These are phyloP conservation scores for Malus hybrid DNA, from an alignment of 331 rosid genomes.

Conservation along the genomic window DNA sequence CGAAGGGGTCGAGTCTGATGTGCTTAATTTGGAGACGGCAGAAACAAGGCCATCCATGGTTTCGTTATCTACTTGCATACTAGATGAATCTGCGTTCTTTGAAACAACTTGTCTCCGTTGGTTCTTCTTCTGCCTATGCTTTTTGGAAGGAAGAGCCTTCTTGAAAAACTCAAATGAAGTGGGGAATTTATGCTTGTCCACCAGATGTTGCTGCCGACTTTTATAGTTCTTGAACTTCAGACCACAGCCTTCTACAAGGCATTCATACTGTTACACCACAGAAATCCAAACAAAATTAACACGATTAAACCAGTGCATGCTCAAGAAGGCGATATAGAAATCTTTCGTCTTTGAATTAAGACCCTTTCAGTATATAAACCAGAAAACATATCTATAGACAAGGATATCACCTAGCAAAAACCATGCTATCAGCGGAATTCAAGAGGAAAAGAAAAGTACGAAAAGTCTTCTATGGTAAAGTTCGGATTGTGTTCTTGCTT, in stretches of 20 bases:
- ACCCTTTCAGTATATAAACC: neutral
- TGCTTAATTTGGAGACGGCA: slow-evolving; percentile 67
- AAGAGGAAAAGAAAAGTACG: too few relatives aligned
- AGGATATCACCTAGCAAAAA: neutral
- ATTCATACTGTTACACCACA: slow-evolving; percentile 63
- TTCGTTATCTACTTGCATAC: slow-evolving; percentile 68
- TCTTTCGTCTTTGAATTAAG: neutral
- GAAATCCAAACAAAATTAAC: neutral
- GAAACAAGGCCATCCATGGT: slow-evolving; percentile 63
- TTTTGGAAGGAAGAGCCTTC: slow-evolving; percentile 64
- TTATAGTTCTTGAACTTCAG: slow-evolving; percentile 76
- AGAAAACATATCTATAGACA: neutral
- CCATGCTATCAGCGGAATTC: neutral
- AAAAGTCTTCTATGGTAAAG: too few relatives aligned
- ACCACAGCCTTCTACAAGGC: slow-evolving; percentile 82
- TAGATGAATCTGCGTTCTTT: slow-evolving; percentile 38
- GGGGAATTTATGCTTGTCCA: slow-evolving; percentile 86
- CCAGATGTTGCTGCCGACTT: slow-evolving; percentile 78
- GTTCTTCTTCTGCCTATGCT: slow-evolving; percentile 52
- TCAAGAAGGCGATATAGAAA: neutral
- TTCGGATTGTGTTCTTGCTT: too few relatives aligned
- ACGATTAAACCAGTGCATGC: neutral
- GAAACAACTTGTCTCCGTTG: slow-evolving; percentile 32
- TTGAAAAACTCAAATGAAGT: slow-evolving; percentile 64
- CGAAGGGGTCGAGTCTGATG: slow-evolving; percentile 70